Evolutionary conservation across 202 grass and related monocot species (phyloP).

Genomic region (Saccharum hybrid): DNA sequence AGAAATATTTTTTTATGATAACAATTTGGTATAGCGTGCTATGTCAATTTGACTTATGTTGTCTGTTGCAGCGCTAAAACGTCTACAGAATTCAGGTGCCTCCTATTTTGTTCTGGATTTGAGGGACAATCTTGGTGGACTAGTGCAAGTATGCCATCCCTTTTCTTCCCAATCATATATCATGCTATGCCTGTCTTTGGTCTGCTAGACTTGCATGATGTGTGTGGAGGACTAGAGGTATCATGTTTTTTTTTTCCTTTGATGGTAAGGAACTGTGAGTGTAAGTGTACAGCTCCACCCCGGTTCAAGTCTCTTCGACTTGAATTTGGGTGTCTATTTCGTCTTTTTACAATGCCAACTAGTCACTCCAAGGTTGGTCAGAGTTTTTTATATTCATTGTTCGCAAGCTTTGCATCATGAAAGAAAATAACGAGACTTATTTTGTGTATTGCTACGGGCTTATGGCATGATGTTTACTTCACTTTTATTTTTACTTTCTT

Average conservation of each 20-base stretch:
- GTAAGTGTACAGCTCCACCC: not conserved
- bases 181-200: not conserved
- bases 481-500: constrained; percentile 25
- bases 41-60: constrained; percentile 40
- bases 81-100: constrained; percentile 76
- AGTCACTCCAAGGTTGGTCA: constrained; percentile 1
- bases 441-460: constrained; percentile 24
- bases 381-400: not conserved
- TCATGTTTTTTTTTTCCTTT: constrained; percentile 6
- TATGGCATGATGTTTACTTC: constrained; percentile 33
- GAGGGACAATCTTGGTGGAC: constrained; percentile 95
- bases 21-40: constrained; percentile 3
- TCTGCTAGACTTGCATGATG: constrained; percentile 30
- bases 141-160: constrained; percentile 75
- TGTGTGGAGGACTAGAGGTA: not conserved
- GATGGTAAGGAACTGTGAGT: not conserved
- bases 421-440: constrained; percentile 29
- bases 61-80: constrained; percentile 76
- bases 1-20: not conserved
- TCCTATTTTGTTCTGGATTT: constrained; percentile 93
- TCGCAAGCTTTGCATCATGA: constrained; percentile 23
- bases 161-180: constrained; percentile 26
- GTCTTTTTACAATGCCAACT: constrained; percentile 3
- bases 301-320: not conserved
- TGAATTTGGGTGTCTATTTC: not conserved